A percentile compares a stretch with the other conserved stretches of the same genome.
phyloP scores from a whole-genome alignment of 2,329 filamentous ascomycete genomes.

The Aspergillus luchuensis region DNA sequence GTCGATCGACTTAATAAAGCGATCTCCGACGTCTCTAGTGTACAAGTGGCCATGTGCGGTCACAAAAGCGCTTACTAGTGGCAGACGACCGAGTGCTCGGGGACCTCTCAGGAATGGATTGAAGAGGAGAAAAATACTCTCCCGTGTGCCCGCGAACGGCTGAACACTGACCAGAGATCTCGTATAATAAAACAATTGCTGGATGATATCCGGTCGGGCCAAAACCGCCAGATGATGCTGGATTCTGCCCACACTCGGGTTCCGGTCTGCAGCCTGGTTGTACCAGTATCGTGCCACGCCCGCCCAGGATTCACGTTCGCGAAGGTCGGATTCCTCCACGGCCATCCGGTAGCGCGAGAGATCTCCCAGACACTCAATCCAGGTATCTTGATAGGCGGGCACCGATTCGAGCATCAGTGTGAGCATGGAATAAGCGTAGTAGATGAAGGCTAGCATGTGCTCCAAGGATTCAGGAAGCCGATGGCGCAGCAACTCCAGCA shows the following conservation, averaged over 20 bases:
- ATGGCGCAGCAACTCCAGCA: slow-evolving; percentile 74
- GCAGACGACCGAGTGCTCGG: slow-evolving; percentile 33
- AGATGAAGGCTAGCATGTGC: slow-evolving; percentile 90
- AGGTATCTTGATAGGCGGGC: slow-evolving; percentile 78
- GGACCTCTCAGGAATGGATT: slow-evolving; percentile 51
- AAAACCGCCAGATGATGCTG: slow-evolving; percentile 83
- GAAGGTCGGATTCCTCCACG: slow-evolving; percentile 78
- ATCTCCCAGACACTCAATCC: slow-evolving; percentile 92
- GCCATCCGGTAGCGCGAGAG: slow-evolving; percentile 86
- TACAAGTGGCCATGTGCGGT: slow-evolving; percentile 57
- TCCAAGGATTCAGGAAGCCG: slow-evolving; percentile 75
- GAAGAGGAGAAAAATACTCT: slow-evolving; percentile 59
- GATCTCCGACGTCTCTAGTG: slow-evolving; percentile 33
- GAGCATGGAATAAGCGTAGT: slow-evolving; percentile 87
- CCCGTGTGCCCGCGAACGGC: slow-evolving; percentile 58
- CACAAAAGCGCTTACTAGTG: slow-evolving; percentile 54
- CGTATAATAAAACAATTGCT: slow-evolving; percentile 62
- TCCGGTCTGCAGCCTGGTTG: slow-evolving; percentile 73
- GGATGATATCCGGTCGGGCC: slow-evolving; percentile 58
- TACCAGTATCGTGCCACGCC: slow-evolving; percentile 83
- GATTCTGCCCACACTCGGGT: slow-evolving; percentile 72
- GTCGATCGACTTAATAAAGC: slow-evolving; percentile 42
- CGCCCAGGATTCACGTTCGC: slow-evolving; percentile 79
- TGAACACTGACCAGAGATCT: slow-evolving; percentile 59
- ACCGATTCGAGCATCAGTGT: slow-evolving; percentile 84